phyloP scores from a whole-genome alignment of 2,329 filamentous ascomycete species.

The Aspergillus glaucus region DNA sequence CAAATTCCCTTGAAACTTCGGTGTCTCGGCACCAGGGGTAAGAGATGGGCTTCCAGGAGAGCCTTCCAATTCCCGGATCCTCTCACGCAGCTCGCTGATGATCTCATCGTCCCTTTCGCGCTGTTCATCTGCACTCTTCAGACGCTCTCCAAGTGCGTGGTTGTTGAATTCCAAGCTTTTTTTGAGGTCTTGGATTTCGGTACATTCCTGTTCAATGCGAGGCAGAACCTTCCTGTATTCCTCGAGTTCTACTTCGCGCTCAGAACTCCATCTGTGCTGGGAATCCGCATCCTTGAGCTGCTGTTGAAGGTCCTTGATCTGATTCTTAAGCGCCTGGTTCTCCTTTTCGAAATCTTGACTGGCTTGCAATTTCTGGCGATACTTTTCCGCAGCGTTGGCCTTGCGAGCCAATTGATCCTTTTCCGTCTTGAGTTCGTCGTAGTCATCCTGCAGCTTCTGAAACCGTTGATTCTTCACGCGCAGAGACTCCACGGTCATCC shows the following conservation, averaged over 20 bases:
- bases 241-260: slow-evolving; percentile 37
- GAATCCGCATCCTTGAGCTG: slow-evolving; percentile 42
- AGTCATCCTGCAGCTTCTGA: slow-evolving; percentile 44
- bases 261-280: slow-evolving; percentile 33
- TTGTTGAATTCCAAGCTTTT: slow-evolving; percentile 46
- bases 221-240: slow-evolving; percentile 42
- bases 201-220: slow-evolving; percentile 43
- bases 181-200: slow-evolving; percentile 43
- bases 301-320: slow-evolving; percentile 42
- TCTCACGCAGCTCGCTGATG: slow-evolving; percentile 37
- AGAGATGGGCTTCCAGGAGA: slow-evolving; percentile 33
- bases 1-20: slow-evolving; percentile 34
- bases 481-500: slow-evolving; percentile 40
- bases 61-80: slow-evolving; percentile 38
- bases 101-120: slow-evolving; percentile 35
- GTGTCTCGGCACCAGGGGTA: slow-evolving; percentile 33
- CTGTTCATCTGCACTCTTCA: slow-evolving; percentile 39
- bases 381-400: slow-evolving; percentile 45
- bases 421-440: slow-evolving; percentile 44
- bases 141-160: slow-evolving; percentile 39
- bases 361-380: slow-evolving; percentile 44
- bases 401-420: slow-evolving; percentile 42
- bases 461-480: slow-evolving; percentile 41
- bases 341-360: slow-evolving; percentile 46
- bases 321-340: slow-evolving; percentile 40